phyloP scores from a whole-genome alignment of 495 filamentous ascomycete species.

The Aspergillus avenaceus region DNA sequence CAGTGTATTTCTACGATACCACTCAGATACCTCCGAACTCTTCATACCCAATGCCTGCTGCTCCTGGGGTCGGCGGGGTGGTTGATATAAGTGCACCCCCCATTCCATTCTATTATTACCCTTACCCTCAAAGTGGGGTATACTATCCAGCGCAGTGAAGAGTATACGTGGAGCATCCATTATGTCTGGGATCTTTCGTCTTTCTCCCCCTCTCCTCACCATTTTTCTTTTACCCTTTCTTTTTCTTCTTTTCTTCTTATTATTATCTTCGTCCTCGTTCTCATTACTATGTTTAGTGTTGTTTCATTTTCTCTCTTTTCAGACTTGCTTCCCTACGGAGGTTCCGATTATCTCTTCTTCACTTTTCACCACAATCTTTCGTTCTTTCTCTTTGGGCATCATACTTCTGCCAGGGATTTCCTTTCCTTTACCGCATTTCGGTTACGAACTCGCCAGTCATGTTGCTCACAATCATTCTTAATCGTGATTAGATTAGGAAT shows the following conservation, averaged over 20 bases:
- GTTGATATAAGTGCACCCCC: conserved; percentile 70
- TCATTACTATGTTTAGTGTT: conserved; percentile 5
- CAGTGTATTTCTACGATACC: conserved; percentile 90
- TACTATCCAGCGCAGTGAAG: conserved; percentile 64
- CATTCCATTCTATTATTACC: conserved; percentile 71
- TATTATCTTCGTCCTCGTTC: conserved; percentile 3
- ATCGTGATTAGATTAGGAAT: conserved; percentile 25
- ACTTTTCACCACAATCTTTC: conserved; percentile 1
- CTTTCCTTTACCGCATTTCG: conserved; percentile 3
- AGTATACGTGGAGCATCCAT: not conserved
- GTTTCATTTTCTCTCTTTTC: conserved; percentile 4
- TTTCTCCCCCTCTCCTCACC: conserved; percentile 12
- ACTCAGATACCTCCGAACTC: conserved; percentile 57
- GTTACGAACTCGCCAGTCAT: conserved; percentile 6
- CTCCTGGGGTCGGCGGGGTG: conserved; percentile 50
- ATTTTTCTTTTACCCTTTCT: conserved; percentile 6
- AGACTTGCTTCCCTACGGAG: conserved; percentile 1
- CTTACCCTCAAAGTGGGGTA: conserved; percentile 47
- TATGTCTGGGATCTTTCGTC: conserved; percentile 5
- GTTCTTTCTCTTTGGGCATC: conserved; percentile 7
- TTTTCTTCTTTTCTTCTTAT: conserved; percentile 1
- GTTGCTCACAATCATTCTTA: conserved; percentile 9
- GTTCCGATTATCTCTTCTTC: conserved; percentile 1
- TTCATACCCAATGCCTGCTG: conserved; percentile 43
- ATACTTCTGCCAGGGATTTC: conserved; percentile 1